Percentiles rank a stretch among this genome's conserved stretches.
Conservation (phyloP, 148 eudicot genomes). For the Rhododendron vialii region DNA sequence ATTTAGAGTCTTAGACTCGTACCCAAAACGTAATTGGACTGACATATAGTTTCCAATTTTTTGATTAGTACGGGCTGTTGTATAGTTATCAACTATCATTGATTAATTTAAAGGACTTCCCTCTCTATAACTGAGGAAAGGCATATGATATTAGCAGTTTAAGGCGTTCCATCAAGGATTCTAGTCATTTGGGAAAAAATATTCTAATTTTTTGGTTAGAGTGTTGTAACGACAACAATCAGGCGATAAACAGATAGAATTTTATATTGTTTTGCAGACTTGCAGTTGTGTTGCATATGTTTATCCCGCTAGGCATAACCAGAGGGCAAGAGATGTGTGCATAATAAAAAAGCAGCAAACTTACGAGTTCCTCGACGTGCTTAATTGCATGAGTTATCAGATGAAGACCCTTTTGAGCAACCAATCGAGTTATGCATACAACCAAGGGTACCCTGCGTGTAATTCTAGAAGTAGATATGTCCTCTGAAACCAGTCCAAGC, state of each 20-base stretch:
- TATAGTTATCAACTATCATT: background rate
- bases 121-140: background rate
- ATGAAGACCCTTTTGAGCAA: conserved; percentile 94
- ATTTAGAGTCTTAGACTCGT: background rate
- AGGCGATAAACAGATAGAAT: background rate
- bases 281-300: background rate
- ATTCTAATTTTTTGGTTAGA: background rate
- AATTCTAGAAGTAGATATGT: conserved; percentile 8
- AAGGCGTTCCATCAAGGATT: background rate
- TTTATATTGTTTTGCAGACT: background rate
- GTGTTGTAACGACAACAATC: background rate
- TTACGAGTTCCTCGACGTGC: conserved; percentile 63
- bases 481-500: conserved; percentile 56
- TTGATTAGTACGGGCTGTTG: background rate
- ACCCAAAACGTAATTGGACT: background rate
- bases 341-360: conserved; percentile 15
- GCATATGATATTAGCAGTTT: background rate
- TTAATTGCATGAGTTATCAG: conserved; percentile 72
- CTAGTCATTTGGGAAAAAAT: background rate
- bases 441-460: conserved; percentile 47
- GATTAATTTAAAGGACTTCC: background rate
- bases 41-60: background rate
- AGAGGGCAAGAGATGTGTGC: background rate
- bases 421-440: conserved; percentile 82
- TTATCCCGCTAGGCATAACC: background rate